Evolutionary conservation across 1,284 basidiomycete species (phyloP), one percentile per base, ranked within the genome.

Genomic region (Moesziomyces sp.): DNA sequence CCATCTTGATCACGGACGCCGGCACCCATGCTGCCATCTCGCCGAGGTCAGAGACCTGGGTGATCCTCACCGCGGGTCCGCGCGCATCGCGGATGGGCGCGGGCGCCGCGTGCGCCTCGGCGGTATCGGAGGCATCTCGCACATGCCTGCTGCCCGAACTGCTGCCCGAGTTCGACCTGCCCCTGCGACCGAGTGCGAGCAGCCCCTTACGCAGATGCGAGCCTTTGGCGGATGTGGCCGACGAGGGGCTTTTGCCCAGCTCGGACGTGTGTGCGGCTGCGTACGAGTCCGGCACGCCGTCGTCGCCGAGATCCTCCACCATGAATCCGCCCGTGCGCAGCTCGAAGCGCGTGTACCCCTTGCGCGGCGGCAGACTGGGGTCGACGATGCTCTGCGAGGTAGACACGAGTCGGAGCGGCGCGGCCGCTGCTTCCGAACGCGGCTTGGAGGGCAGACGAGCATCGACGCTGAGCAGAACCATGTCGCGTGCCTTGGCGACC

Each of bases 21-120:
- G 79, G 79, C 8, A 81, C 74, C 79, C 79, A 81, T 18, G 78
- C 67, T 1, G 79, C 77, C 56, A 76, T 68, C 30, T 76, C 70
- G 4, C 79, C 79, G 8, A 81, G 67, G 46, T 81, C 78, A 3
- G 73, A 76, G 21, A 81, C 64, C 53, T 81, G 79, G 3, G 79
- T 81, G 40, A 81, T 66, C 7, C 56, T 42, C 5, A 79, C 65
- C 5, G 70, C 77, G 14, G 67, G 55, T 2, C 72, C 72, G 4
- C 72, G 58, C 14, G 66, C 58, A 21, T 74, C 72, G 1, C 59
- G 45, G 7, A 62, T 46, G 6, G 69, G 63, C 11, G 34, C 26
- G 3, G 18, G 47, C 11, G 30, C 30, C 11, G n/a, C n/a, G 3
- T 35, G 18, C 18, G 48, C 6, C 14, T 61, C 56, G 21, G 46